Conservation (phyloP, 352 stramenopile species). For the Hyaloperonospora brassicae region DNA sequence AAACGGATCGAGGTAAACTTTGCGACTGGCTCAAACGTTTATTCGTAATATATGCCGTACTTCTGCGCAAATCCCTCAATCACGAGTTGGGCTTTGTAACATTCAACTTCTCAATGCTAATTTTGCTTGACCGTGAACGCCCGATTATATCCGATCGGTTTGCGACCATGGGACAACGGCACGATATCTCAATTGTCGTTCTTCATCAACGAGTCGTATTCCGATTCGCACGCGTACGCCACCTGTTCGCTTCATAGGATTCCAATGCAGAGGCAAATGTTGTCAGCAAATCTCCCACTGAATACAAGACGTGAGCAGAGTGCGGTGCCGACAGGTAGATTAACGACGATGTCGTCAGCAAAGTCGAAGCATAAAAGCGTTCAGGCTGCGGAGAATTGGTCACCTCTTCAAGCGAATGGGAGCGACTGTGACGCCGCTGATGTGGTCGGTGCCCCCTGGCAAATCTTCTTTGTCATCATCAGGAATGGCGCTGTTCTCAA, state of each 20-base stretch:
- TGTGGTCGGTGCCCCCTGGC: background rate
- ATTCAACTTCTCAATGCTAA: slow-evolving; percentile 12
- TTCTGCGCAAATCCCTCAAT: background rate
- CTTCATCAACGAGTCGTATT: slow-evolving; percentile 9
- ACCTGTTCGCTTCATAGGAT: background rate
- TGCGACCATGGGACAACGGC: slow-evolving; percentile 3
- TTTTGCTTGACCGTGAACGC: no score
- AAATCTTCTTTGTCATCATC: background rate
- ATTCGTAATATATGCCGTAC: background rate
- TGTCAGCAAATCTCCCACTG: background rate
- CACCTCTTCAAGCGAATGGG: background rate
- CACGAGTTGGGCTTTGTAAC: background rate
- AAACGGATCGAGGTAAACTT: background rate
- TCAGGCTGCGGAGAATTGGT: background rate
- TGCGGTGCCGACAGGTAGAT: background rate
- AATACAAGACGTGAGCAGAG: slow-evolving; percentile 1
- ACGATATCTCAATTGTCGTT: slow-evolving; percentile 13
- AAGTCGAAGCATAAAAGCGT: background rate
- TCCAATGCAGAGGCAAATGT: background rate
- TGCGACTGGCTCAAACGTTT: background rate
- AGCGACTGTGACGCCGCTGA: background rate
- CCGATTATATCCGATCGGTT: slow-evolving; percentile 7
- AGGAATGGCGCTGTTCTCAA: background rate
- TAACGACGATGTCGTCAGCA: background rate
- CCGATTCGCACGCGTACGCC: slow-evolving; percentile 8